Evolutionary conservation across 805 yeast species (phyloP).

Genomic region (Jamesozyma piceae): DNA sequence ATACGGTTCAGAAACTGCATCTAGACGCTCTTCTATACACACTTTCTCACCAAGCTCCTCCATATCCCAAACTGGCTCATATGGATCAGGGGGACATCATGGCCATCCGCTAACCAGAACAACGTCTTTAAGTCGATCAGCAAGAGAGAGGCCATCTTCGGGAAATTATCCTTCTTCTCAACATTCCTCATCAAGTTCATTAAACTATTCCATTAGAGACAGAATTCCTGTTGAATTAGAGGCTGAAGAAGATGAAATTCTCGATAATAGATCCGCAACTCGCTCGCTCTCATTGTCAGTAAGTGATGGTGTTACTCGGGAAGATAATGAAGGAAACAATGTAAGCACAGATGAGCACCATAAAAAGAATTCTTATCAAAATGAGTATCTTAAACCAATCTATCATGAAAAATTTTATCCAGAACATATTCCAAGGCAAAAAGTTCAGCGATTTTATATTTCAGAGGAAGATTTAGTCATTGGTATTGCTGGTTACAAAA

Average conservation of each 20-base stretch:
- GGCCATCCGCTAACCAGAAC: conserved; percentile 15
- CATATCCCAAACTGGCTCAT: conserved; percentile 8
- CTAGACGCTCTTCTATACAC: conserved; percentile 21
- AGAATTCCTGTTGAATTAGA: conserved; percentile 33
- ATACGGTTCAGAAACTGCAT: conserved; percentile 24
- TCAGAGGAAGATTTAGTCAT: conserved; percentile 93
- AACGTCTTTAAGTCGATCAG: conserved; percentile 18
- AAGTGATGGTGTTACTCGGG: conserved; percentile 10
- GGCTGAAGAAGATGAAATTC: conserved; percentile 27
- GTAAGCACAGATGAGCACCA: conserved; percentile 16
- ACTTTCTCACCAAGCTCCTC: conserved; percentile 18
- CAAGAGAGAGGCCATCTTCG: conserved; percentile 5
- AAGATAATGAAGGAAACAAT: conserved; percentile 20
- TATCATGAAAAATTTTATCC: conserved; percentile 40
- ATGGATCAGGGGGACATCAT: conserved; percentile 14
- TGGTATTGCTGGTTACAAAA: conserved; percentile 84
- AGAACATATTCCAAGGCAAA: conserved; percentile 34
- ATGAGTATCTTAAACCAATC: conserved; percentile 26
- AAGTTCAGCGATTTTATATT: conserved; percentile 75
- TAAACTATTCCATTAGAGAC: conserved; percentile 31
- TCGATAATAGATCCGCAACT: conserved; percentile 24
- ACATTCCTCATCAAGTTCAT: conserved; percentile 31
- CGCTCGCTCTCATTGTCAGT: conserved; percentile 16
- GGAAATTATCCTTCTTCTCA: conserved; percentile 14
- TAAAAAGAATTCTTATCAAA: conserved; percentile 24